Evolutionary conservation across 2,329 filamentous ascomycete species (phyloP), one percentile per base, ranked within the genome.

Genomic region (Clonostachys chloroleuca): DNA sequence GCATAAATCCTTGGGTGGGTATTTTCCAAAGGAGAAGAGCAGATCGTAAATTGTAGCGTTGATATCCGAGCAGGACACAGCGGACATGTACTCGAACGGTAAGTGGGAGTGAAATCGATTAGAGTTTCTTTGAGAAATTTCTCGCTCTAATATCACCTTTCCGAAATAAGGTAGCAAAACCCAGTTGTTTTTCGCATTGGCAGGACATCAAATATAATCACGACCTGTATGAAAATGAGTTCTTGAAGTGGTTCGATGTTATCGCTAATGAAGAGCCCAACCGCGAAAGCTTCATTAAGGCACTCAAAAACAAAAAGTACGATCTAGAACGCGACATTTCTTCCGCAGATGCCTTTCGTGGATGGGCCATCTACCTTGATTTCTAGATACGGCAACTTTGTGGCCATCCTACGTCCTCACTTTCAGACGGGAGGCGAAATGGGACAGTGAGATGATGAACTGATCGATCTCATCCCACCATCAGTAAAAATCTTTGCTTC

Each of bases 401-500:
- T 60, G 3, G 75, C 74, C 39, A 67, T 72, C 52, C 77, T 78
- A 54, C 69, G 81, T 4, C 81, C 80, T 0, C 80, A 81, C 52
- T 84, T 77, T 67, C 74, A 78, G 44, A 80, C 76, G 0, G 80
- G 81, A 14, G 78, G 77, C 5, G 80, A 84, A 55, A 83, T 84
- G 80, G 77, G 77, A 33, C 73, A 70, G 12, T 83, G 80, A 79
- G 74, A 84, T 52, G 57, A 67, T 34, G 78, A 82, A 53, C 60
- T 84, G 4, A 81, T 84, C 40, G 52, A 57, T 0, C 61, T 78
- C 5, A 61, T 84, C 1, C 81, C 18, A 0, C 14, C 59, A 0
- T 75, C 72, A 13, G 75, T 80, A 47, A 70, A 70, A 43, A 77
- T 84, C 34, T 84, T 80, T 57, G 77, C 81, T 33, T 79, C 73